Conservation (phyloP, 2,329 filamentous ascomycete species). For the Davidsoniella australis region DNA sequence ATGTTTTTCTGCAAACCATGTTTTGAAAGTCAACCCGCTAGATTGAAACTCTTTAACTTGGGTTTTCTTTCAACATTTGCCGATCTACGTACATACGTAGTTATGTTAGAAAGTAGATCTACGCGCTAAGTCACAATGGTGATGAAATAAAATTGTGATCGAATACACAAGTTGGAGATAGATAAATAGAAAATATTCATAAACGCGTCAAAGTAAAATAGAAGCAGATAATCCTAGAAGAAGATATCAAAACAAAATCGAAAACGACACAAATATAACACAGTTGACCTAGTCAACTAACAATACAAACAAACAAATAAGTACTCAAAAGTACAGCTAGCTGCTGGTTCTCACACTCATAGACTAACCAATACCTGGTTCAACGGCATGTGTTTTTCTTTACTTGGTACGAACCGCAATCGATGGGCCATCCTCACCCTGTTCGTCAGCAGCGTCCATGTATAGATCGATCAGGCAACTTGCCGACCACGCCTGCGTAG, state of each 20-base stretch:
- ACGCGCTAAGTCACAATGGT: too few species aligned
- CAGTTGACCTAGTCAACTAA: neutral
- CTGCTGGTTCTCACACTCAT: neutral
- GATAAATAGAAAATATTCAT: too few species aligned
- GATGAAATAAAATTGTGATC: too few species aligned
- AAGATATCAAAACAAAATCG: neutral
- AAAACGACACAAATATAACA: neutral
- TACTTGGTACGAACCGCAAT: slow-evolving; percentile 5
- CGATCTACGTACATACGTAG: too few species aligned
- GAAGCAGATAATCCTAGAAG: neutral
- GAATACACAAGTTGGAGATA: too few species aligned
- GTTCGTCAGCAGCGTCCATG: slow-evolving; percentile 60
- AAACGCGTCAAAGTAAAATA: neutral
- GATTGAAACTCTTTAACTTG: too few species aligned
- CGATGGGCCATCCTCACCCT: slow-evolving; percentile 16
- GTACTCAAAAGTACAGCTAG: neutral
- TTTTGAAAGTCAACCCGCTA: too few species aligned
- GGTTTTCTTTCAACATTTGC: too few species aligned
- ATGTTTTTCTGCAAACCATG: too few species aligned
- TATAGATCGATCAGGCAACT: slow-evolving; percentile 90
- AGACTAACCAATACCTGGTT: neutral
- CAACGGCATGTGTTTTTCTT: neutral
- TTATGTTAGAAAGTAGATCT: too few species aligned
- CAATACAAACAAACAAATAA: neutral
- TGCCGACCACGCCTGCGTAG: slow-evolving; percentile 92